Conservation (phyloP, 345 rosid genomes). For the Microcos paniculata region DNA sequence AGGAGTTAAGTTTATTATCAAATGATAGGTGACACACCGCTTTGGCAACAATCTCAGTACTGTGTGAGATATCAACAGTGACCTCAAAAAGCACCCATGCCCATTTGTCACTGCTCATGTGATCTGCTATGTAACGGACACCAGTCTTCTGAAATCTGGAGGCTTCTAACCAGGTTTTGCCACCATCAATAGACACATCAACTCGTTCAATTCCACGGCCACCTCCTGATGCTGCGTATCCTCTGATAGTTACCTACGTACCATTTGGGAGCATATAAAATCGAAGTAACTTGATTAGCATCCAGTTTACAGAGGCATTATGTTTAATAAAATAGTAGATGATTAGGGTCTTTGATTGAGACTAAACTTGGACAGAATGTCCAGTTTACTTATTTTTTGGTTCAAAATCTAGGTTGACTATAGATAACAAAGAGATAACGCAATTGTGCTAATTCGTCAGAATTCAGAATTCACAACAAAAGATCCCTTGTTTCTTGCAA, state of each 20-base stretch:
- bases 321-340: not conserved
- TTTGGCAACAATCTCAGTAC: conserved; percentile 77
- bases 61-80: conserved; percentile 49
- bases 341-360: not conserved
- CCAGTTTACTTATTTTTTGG: not conserved
- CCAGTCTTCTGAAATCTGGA: conserved; percentile 69
- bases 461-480: not conserved
- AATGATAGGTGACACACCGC: conserved; percentile 52
- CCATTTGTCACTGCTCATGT: conserved; percentile 76
- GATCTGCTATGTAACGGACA: conserved; percentile 56
- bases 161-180: conserved; percentile 90
- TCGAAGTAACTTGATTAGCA: not conserved
- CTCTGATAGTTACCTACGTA: conserved; percentile 66
- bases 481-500: not conserved
- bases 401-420: conserved; percentile 6
- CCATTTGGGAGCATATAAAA: not conserved
- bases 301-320: not conserved
- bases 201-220: conserved; percentile 98
- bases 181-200: conserved; percentile 87
- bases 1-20: not conserved
- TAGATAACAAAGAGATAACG: not conserved
- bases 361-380: not conserved
- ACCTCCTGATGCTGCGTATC: conserved; percentile 95
- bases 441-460: not conserved
- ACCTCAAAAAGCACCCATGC: conserved; percentile 94